Evolutionary conservation across 257 asterid genomes (phyloP).

Genomic region (Echium plantagineum): DNA sequence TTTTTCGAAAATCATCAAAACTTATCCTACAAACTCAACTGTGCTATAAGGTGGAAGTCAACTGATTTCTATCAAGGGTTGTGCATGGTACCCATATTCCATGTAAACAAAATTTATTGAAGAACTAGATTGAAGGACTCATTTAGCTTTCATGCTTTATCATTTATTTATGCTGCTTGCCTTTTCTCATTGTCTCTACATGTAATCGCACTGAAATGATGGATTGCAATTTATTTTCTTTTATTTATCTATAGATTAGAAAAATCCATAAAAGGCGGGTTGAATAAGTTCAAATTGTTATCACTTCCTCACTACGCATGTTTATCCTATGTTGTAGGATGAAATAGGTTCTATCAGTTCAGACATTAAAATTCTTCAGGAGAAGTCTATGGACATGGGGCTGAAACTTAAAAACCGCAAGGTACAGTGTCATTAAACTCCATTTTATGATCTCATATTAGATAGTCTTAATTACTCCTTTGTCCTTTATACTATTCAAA

Average conservation of each 20-base stretch:
- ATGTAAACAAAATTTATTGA: neutral
- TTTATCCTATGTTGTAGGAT: slow-evolving; percentile 29
- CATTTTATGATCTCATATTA: neutral
- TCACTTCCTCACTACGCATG: neutral
- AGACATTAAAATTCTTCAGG: slow-evolving; percentile 92
- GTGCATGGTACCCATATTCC: neutral
- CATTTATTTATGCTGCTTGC: neutral
- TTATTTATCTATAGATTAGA: no score
- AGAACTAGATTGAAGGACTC: neutral
- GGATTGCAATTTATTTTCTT: no score
- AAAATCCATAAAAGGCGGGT: no score
- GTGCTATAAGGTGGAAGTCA: no score
- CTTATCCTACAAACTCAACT: no score
- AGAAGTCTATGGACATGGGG: slow-evolving; percentile 98
- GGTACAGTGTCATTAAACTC: slow-evolving; percentile 31
- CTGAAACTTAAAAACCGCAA: slow-evolving; percentile 94
- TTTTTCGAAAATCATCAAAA: no score
- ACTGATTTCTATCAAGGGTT: no score
- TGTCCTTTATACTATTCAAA: no score
- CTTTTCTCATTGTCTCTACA: neutral
- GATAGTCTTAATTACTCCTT: neutral
- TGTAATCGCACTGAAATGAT: no score
- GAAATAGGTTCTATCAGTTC: slow-evolving; percentile 99
- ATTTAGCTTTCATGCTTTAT: neutral
- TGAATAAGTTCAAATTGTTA: no score